Percentiles rank a stretch among this genome's conserved stretches.
These are phyloP conservation scores for Alloteropsis angusta DNA, from an alignment of 202 grass and related monocot genomes.

Conservation along the genomic window DNA sequence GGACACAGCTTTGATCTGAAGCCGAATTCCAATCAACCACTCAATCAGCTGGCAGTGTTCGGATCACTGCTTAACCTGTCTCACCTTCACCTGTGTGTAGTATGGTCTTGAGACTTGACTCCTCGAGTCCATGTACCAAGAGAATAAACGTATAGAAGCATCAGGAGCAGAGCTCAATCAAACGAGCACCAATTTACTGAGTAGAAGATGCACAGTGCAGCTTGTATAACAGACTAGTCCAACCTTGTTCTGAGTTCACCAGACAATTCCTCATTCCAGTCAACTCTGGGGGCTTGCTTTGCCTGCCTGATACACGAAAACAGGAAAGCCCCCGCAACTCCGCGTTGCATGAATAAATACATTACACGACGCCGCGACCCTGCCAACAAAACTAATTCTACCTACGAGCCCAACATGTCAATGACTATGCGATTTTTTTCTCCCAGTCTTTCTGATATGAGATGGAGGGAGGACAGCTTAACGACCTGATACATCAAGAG, in stretches of 20 bases:
- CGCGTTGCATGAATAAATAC: neutral
- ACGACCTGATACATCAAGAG: constrained; percentile 6
- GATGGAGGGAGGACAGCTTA: neutral
- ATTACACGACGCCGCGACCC: neutral
- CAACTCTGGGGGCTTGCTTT: neutral
- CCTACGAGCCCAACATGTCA: neutral
- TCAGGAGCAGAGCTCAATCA: neutral
- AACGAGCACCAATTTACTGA: neutral
- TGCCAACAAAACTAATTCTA: neutral
- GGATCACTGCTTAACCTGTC: neutral
- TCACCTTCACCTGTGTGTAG: neutral
- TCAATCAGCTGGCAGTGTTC: too few relatives aligned
- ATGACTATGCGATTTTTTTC: neutral
- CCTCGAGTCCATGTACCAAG: too few relatives aligned
- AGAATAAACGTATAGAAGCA: neutral
- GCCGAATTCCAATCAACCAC: too few relatives aligned
- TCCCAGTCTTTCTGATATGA: neutral
- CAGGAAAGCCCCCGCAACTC: neutral
- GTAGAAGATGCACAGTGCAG: neutral
- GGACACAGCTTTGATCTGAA: neutral
- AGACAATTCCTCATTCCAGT: neutral
- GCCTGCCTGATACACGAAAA: neutral
- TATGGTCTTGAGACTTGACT: neutral
- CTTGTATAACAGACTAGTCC: neutral
- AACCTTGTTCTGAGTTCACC: neutral